Base-by-base conservation (phyloP, 352 stramenopile genomes). In the Globisporangium spiculum region DNA sequence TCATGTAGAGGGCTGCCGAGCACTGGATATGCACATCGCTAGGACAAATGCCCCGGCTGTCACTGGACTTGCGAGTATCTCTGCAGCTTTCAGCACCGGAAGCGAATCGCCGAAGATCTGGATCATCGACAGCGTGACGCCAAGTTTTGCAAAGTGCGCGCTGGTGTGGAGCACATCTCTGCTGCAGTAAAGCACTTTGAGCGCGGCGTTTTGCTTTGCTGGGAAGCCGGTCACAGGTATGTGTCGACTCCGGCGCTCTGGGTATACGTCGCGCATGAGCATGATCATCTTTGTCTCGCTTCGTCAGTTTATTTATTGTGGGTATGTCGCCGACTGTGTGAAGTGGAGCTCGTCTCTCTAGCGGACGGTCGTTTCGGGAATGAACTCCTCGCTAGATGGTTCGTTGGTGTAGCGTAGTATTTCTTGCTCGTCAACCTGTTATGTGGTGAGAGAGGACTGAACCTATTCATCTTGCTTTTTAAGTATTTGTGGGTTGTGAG, bases 181-280 rank as follows among this genome's bases (percentile, higher is more conserved):
- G 48, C 48, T 55, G n/a, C 48, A 20, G 41, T 50, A n/a, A 4
- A 50, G 16, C 14, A 3, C 41, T 50, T 50, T 50, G 41, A 50
- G 41, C 4, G 4, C 16, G 16, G 7, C 4, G 41, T 50, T n/a
- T n/a, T 50, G 14, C 41, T 50, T 50, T n/a, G 41, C 2, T 20
- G 41, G 41, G 41, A 9, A 50, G 41, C 16, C 41, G 1, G 9
- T 14, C 14, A n/a, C 41, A 16, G 41, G 41, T 10, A 50, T 50
- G 4, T 10, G 16, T n/a, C 41, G 41, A 8, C 41, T 50, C 41
- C 41, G 16, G 5, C 41, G 41, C 18, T 55, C 20, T 5, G 48
- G 48, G 20, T 55, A 18, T n/a, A 55, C 41, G 16, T n/a, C 41
- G 41, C 41, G 52, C 52, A 57, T 57, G 52, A 57, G 52, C 52